A percentile compares a stretch with the other conserved stretches of the same genome.
phyloP scores from a whole-genome alignment of 108 stramenopile genomes.

The Cyclotella cryptica region DNA sequence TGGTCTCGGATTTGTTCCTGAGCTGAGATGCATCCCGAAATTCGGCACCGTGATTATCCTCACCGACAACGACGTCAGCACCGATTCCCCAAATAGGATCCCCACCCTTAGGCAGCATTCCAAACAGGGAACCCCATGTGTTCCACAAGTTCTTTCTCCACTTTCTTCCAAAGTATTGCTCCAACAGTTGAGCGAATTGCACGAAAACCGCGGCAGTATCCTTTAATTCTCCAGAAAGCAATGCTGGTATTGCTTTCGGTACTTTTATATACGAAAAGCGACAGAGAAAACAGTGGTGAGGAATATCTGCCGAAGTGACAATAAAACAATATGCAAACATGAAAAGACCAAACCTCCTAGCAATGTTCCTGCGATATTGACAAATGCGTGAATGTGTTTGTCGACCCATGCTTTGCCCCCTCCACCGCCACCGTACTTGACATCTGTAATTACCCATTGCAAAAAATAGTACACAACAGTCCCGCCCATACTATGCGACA shows the following conservation, averaged over 20 bases:
- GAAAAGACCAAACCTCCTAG: slow-evolving; percentile 62
- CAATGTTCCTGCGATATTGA: slow-evolving; percentile 92
- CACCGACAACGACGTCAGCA: slow-evolving; percentile 50
- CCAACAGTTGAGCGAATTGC: slow-evolving; percentile 65
- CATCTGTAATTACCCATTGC: slow-evolving; percentile 75
- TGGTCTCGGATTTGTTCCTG: background rate
- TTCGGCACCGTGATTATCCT: slow-evolving; percentile 11
- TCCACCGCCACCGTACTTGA: slow-evolving; percentile 68
- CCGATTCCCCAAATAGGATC: slow-evolving; percentile 81
- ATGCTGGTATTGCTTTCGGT: slow-evolving; percentile 76
- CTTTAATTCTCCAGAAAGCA: slow-evolving; percentile 89
- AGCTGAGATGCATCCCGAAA: background rate
- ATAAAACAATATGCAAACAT: no score
- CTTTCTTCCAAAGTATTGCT: slow-evolving; percentile 75
- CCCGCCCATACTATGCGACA: slow-evolving; percentile 87
- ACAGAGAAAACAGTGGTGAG: no score
- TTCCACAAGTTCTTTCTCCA: slow-evolving; percentile 70
- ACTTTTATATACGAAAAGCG: background rate
- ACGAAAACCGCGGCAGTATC: slow-evolving; percentile 78
- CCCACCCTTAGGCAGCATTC: slow-evolving; percentile 90
- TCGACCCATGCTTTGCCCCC: slow-evolving; percentile 87
- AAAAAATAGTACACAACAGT: slow-evolving; percentile 81
- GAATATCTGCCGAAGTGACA: no score
- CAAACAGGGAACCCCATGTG: slow-evolving; percentile 80
- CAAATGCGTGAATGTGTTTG: slow-evolving; percentile 74